These are phyloP conservation scores for Fusarium continuum DNA, from an alignment of 2,329 filamentous ascomycete genomes.

Conservation along the genomic window DNA sequence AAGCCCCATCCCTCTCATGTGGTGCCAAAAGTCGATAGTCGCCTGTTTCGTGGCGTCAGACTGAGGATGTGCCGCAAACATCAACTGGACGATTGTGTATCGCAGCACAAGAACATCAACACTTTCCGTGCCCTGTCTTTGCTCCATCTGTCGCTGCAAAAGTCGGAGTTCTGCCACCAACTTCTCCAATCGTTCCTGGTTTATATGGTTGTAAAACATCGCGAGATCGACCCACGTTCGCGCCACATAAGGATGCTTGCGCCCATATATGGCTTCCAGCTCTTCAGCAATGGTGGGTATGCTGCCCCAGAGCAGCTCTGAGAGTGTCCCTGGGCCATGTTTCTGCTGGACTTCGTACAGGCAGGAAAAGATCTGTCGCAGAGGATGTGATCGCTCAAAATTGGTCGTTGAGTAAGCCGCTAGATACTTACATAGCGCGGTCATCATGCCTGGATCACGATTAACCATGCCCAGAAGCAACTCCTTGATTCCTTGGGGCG, in stretches of 20 bases:
- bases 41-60: slow-evolving; percentile 49
- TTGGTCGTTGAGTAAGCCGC: slow-evolving; percentile 56
- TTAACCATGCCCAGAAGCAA: slow-evolving; percentile 56
- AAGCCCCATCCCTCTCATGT: slow-evolving; percentile 48
- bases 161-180: slow-evolving; percentile 51
- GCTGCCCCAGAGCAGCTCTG: slow-evolving; percentile 54
- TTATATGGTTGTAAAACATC: slow-evolving; percentile 51
- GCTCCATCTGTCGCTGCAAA: slow-evolving; percentile 50
- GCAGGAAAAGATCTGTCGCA: slow-evolving; percentile 55
- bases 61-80: slow-evolving; percentile 49
- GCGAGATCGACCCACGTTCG: slow-evolving; percentile 55
- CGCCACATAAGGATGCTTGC: slow-evolving; percentile 55
- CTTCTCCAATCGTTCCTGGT: slow-evolving; percentile 50
- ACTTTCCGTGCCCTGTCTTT: slow-evolving; percentile 46
- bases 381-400: slow-evolving; percentile 54
- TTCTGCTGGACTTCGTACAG: slow-evolving; percentile 58
- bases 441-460: slow-evolving; percentile 56
- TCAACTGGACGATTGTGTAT: slow-evolving; percentile 54
- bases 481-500: slow-evolving; percentile 55
- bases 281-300: slow-evolving; percentile 55
- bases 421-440: slow-evolving; percentile 57
- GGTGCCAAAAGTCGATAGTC: slow-evolving; percentile 51
- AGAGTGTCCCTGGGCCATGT: slow-evolving; percentile 54
- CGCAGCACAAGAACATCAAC: slow-evolving; percentile 51
- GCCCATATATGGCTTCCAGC: slow-evolving; percentile 55